A percentile compares a stretch with the other conserved stretches of the same genome.
These are phyloP conservation scores for Populus hybrid DNA, from an alignment of 441 rosid genomes.

Conservation along the genomic window DNA sequence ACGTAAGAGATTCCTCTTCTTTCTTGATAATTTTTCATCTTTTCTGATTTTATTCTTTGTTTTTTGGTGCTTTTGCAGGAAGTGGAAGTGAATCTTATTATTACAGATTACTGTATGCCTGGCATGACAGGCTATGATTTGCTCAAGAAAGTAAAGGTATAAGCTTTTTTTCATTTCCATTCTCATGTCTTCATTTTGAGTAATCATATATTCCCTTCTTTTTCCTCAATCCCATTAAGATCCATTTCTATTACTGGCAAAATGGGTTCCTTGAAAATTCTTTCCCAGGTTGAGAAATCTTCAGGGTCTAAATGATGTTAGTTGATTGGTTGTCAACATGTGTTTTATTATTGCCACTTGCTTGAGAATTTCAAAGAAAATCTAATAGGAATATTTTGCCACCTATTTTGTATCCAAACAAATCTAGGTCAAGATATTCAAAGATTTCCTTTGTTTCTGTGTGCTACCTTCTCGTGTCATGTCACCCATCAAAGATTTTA, in stretches of 20 bases:
- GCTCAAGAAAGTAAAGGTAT: slow-evolving; percentile 69
- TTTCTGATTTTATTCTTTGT: slow-evolving; percentile 12
- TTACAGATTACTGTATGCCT: slow-evolving; percentile 90
- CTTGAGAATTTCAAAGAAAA: slow-evolving; percentile 33
- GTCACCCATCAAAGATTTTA: background rate
- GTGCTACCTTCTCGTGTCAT: background rate
- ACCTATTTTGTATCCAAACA: slow-evolving; percentile 22
- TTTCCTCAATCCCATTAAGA: slow-evolving; percentile 12
- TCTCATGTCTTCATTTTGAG: slow-evolving; percentile 8
- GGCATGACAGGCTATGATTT: slow-evolving; percentile 92
- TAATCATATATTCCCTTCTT: slow-evolving; percentile 15
- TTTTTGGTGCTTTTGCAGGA: slow-evolving; percentile 35
- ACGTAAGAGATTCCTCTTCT: slow-evolving; percentile 4
- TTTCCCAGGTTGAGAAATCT: slow-evolving; percentile 4
- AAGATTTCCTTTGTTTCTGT: slow-evolving; percentile 22
- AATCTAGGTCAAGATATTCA: slow-evolving; percentile 20
- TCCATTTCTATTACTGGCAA: slow-evolving; percentile 26
- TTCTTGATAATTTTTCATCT: background rate
- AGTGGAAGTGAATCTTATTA: slow-evolving; percentile 58
- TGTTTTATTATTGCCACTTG: slow-evolving; percentile 25
- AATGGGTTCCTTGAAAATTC: slow-evolving; percentile 1
- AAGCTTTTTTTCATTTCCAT: slow-evolving; percentile 13
- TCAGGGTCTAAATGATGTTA: background rate
- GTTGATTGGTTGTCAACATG: background rate
- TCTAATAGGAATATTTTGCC: slow-evolving; percentile 31